Percentiles rank a stretch among this genome's conserved stretches.
phyloP scores from a whole-genome alignment of 257 asterid species.

The Misopates orontium region DNA sequence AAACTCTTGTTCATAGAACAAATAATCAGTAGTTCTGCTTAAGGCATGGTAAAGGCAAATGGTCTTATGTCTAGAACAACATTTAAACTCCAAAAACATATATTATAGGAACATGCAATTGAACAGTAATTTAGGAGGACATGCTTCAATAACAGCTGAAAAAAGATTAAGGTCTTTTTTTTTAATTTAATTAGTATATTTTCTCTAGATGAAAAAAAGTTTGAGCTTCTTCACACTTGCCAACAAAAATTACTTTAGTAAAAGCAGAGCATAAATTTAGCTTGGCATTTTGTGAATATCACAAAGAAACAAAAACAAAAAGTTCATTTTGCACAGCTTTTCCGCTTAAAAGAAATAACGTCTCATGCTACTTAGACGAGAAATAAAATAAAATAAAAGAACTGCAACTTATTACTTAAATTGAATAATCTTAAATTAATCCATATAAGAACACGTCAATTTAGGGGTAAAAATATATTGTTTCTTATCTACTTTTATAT shows the following conservation, averaged over 20 bases:
- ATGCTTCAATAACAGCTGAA: conserved; percentile 11
- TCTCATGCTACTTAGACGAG: no score
- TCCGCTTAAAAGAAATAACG: no score
- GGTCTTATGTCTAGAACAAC: no score
- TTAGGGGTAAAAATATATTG: no score
- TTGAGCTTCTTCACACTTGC: conserved; percentile 31
- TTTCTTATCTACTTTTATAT: no score
- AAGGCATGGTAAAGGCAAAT: no score
- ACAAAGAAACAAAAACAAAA: no score
- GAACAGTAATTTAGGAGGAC: background rate
- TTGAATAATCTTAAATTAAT: conserved; percentile 7
- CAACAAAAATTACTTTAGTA: conserved; percentile 39
- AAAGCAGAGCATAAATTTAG: conserved; percentile 32
- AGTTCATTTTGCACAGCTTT: no score
- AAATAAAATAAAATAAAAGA: no score
- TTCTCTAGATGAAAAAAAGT: conserved; percentile 32
- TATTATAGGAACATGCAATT: conserved; percentile 1
- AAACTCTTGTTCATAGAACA: conserved; percentile 16
- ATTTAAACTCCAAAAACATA: background rate
- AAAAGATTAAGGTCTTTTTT: background rate
- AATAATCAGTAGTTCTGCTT: no score
- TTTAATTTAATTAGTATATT: conserved; percentile 16
- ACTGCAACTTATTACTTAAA: background rate
- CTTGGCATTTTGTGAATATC: conserved; percentile 17
- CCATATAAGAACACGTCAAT: conserved; percentile 9